Evolutionary conservation across 352 stramenopile species (phyloP), one percentile per base, ranked within the genome.

Genomic region (Globisporangium orthogonon): DNA sequence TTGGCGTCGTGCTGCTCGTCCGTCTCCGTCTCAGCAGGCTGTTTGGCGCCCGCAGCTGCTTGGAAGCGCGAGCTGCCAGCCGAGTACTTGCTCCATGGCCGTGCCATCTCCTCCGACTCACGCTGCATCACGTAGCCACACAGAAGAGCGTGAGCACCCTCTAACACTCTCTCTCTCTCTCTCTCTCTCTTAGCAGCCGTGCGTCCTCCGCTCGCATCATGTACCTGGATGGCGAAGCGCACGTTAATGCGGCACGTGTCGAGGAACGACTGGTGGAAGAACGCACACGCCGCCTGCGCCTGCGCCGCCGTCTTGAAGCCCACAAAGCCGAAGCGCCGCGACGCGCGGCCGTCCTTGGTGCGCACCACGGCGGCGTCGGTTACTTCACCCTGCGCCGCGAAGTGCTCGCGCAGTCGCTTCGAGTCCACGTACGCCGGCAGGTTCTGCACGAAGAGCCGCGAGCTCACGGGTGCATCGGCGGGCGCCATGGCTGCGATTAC

Each of bases 81-180:
- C 51, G 89, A 95, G 58, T 97, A 86, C 58, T 94, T 96, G 67
- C 84, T 97, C 88, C 87, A 97, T 15, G 87, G 87, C 2, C 87
- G 77, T 43, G 76, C 70, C 29, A 76, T 82, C 35, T 84, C 68
- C 50, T 75, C 65, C 11, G 70, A 86, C 46, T 94, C 79, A 41
- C 63, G 69, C 56, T 58, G 46, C 55, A 39, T 7, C 67, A 43
- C 29, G 62, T 41, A 17, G 18, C 67, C 30, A 56, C 47, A 51
- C 57, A 52, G 31, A 9, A 18, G 9, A 17, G 7, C 18, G 58
- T 65, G 35, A 61, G 54, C 9, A 5, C 11, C 33, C 11, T 23
- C 23, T 23, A 23, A 23, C 23, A 44, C 63, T 52, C 50, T 13
- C 28, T 47, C 28, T 66, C 33, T 13, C 9, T 15, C 17, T 33